These are phyloP conservation scores for Rubus parviflorus DNA, from an alignment of 306 rosid species.

Conservation along the genomic window DNA sequence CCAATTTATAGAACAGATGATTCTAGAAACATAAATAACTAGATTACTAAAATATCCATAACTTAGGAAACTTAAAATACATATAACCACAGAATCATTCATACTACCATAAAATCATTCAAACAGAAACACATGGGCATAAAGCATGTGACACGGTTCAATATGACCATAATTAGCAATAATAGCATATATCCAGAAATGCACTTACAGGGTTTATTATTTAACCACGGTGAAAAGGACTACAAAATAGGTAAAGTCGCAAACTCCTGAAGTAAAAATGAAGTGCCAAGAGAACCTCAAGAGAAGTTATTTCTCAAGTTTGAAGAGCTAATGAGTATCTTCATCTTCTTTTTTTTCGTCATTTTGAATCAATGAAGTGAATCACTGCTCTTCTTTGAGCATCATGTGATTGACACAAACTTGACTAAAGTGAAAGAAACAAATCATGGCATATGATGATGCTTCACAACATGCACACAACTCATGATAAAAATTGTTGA, in stretches of 20 bases:
- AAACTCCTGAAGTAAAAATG: not conserved
- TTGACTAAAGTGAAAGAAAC: not conserved
- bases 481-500: too few relatives aligned
- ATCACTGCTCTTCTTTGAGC: not conserved
- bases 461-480: too few relatives aligned
- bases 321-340: not conserved
- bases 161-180: not conserved
- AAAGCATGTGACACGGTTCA: not conserved
- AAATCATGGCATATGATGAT: not conserved
- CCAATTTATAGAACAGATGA: not conserved
- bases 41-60: not conserved
- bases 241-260: not conserved
- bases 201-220: not conserved
- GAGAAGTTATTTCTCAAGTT: not conserved
- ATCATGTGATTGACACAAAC: not conserved
- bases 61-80: too few relatives aligned
- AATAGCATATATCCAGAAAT: not conserved
- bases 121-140: not conserved
- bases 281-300: not conserved
- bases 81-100: not conserved
- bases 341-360: not conserved
- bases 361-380: not conserved
- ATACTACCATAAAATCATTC: not conserved
- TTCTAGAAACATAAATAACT: not conserved
- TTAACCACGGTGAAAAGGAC: not conserved